A percentile compares a stretch with the other conserved stretches of the same genome.
Evolutionary conservation across 371 early-diverging fungal genomes (phyloP).

Genomic region (Mucor sp.): DNA sequence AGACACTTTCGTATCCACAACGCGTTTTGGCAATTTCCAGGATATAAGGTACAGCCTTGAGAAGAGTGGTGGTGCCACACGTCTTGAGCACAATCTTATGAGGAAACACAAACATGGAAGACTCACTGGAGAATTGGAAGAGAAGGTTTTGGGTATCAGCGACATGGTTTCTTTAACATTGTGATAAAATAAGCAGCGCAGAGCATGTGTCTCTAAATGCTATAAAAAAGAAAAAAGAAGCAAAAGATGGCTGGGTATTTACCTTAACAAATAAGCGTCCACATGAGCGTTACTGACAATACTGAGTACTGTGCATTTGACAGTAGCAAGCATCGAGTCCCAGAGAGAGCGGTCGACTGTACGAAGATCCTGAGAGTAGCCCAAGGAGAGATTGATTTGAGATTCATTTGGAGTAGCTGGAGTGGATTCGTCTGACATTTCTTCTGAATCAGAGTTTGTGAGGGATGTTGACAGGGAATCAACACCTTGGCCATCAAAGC

Average conservation of each 20-base stretch:
- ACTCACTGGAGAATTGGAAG: constrained; percentile 62
- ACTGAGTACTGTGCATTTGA: constrained; percentile 86
- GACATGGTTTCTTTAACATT: neutral
- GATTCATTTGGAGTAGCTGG: constrained; percentile 31
- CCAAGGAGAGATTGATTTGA: constrained; percentile 27
- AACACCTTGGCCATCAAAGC: neutral
- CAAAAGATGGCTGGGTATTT: constrained; percentile 6
- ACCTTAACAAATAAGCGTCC: constrained; percentile 87
- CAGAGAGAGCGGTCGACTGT: constrained; percentile 71
- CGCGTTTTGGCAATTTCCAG: constrained; percentile 74
- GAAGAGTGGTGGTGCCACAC: constrained; percentile 91
- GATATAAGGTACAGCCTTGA: constrained; percentile 82
- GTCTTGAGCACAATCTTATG: constrained; percentile 93
- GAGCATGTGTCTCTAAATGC: neutral
- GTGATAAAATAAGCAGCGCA: constrained; percentile 1
- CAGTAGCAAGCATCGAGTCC: constrained; percentile 88
- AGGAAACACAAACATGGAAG: constrained; percentile 92
- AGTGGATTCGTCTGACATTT: constrained; percentile 35
- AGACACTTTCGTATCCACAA: constrained; percentile 66
- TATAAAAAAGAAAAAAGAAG: neutral
- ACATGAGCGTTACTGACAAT: constrained; percentile 70
- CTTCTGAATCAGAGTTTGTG: constrained; percentile 30
- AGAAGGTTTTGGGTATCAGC: constrained; percentile 10
- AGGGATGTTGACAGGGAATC: constrained; percentile 1
- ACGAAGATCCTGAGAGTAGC: constrained; percentile 63